Percentiles rank a stretch among this genome's conserved stretches.
phyloP scores from a whole-genome alignment of 208 protist species.

The Trypanosoma lewisi region DNA sequence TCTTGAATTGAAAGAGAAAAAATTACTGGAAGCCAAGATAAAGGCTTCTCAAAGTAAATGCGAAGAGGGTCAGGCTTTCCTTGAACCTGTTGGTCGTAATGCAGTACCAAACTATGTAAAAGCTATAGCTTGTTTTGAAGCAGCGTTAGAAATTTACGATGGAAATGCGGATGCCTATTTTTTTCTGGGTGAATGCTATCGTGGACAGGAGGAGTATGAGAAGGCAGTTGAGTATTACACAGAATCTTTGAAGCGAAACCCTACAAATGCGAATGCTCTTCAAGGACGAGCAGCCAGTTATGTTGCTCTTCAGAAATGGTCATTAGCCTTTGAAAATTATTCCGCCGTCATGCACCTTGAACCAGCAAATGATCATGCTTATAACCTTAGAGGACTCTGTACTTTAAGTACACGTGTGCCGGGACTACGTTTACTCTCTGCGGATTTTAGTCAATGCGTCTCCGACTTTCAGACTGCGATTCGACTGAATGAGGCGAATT shows the following conservation, averaged over 20 bases:
- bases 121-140: conserved; percentile 68
- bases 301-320: conserved; percentile 49
- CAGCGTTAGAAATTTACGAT: conserved; percentile 76
- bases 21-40: conserved; percentile 73
- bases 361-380: conserved; percentile 88
- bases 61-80: conserved; percentile 61
- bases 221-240: conserved; percentile 82
- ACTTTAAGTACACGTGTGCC: conserved; percentile 66
- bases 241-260: conserved; percentile 70
- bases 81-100: conserved; percentile 63
- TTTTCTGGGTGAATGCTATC: conserved; percentile 64
- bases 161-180: conserved; percentile 56
- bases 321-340: conserved; percentile 87
- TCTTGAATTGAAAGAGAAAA: conserved; percentile 70
- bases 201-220: conserved; percentile 49
- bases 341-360: conserved; percentile 82
- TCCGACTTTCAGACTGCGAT: conserved; percentile 84
- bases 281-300: conserved; percentile 78
- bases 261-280: conserved; percentile 51
- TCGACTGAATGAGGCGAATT: conserved; percentile 90
- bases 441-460: conserved; percentile 72
- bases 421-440: conserved; percentile 62
- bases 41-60: conserved; percentile 73
- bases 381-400: conserved; percentile 90
- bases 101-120: conserved; percentile 74